phyloP scores from a whole-genome alignment of 306 rosid species.

The Trifolium subterraneum region DNA sequence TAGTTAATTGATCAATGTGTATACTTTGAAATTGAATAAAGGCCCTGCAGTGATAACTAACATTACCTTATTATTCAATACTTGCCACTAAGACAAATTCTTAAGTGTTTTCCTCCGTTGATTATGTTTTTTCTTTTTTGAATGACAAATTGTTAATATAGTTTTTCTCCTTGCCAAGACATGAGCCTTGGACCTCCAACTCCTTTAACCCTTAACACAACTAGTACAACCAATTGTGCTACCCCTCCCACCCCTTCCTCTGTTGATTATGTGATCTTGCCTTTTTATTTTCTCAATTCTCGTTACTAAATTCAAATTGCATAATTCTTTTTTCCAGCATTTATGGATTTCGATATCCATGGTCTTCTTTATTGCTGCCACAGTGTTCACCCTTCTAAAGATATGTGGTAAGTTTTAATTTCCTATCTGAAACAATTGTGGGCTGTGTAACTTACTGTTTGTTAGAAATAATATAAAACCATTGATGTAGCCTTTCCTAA shows the following conservation, averaged over 20 bases:
- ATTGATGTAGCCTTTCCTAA: no score
- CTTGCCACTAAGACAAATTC: not conserved
- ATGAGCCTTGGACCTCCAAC: no score
- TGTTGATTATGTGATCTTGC: constrained; percentile 21
- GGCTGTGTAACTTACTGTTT: constrained; percentile 6
- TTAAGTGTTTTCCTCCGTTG: constrained; percentile 32
- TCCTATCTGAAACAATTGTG: constrained; percentile 28
- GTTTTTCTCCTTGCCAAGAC: no score
- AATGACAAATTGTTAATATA: no score
- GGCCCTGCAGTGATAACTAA: constrained; percentile 1
- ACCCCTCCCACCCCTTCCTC: no score
- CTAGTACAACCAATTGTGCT: no score
- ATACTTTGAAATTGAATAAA: constrained; percentile 24
- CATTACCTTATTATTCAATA: constrained; percentile 16
- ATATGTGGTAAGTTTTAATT: constrained; percentile 70
- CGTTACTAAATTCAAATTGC: constrained; percentile 45
- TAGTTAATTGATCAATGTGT: constrained; percentile 31
- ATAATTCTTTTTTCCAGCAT: constrained; percentile 66
- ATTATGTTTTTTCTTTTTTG: no score
- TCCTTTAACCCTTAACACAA: no score
- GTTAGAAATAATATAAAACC: no score
- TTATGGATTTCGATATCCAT: constrained; percentile 98
- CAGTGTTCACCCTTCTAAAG: constrained; percentile 87
- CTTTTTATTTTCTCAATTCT: constrained; percentile 15
- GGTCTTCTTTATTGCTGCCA: constrained; percentile 95